Evolutionary conservation across 75 land plant species (phyloP).

Genomic region (Cryptomeria japonica): DNA sequence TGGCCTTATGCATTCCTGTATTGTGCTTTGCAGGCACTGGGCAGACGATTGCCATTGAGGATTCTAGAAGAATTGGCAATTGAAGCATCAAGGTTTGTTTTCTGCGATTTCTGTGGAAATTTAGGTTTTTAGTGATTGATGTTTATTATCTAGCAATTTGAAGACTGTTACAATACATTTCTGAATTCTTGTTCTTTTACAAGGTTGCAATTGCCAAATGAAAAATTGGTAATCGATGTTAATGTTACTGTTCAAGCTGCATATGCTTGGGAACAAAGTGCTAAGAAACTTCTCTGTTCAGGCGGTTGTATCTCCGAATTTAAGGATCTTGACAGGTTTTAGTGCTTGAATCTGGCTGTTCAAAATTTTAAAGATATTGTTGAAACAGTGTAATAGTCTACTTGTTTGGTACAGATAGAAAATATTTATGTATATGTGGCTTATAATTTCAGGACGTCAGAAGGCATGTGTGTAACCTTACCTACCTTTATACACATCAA

Average conservation of each 20-base stretch:
- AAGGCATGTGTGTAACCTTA: not conserved
- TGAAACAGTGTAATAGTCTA: not conserved
- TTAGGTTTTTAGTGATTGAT: not conserved
- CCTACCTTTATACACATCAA: not conserved
- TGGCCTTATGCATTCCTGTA: not conserved
- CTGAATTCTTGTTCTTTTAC: not conserved
- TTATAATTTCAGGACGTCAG: conserved; percentile 12
- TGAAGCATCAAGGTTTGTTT: conserved; percentile 8
- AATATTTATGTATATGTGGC: not conserved
- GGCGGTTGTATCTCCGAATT: not conserved
- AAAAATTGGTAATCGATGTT: conserved; percentile 3
- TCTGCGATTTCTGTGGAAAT: not conserved
- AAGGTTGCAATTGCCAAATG: conserved; percentile 8
- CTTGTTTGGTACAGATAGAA: not conserved
- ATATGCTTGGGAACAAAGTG: conserved; percentile 8
- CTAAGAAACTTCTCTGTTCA: conserved; percentile 2
- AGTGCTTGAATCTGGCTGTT: not conserved
- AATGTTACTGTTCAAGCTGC: not conserved
- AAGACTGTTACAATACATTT: not conserved
- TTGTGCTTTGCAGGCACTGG: not conserved
- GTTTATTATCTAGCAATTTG: not conserved
- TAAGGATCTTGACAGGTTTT: conserved; percentile 11
- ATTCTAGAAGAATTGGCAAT: conserved; percentile 6
- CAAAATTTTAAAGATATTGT: not conserved
- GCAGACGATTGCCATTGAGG: not conserved